These are phyloP conservation scores for Cercophora sp. DNA, from an alignment of 495 filamentous ascomycete species.

Conservation along the genomic window DNA sequence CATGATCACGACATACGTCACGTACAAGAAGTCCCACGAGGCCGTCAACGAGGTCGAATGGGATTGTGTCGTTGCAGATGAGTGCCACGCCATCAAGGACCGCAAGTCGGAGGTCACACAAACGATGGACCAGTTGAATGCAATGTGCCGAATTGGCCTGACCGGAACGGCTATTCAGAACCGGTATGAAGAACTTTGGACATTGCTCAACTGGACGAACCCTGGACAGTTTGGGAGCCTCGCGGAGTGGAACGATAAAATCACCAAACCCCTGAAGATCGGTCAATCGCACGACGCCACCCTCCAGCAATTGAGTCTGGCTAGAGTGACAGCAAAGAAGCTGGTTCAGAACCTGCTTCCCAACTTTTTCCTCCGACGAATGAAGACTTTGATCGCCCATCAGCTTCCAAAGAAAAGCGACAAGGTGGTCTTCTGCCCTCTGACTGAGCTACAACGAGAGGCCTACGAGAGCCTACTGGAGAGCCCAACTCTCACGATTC, in stretches of 20 bases:
- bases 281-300: constrained; percentile 94
- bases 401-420: constrained; percentile 97
- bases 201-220: constrained; percentile 93
- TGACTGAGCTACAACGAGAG: constrained; percentile 75
- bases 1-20: constrained; percentile 89
- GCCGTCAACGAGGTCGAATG: constrained; percentile 81
- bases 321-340: constrained; percentile 77
- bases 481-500: constrained; percentile 65
- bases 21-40: constrained; percentile 72
- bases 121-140: constrained; percentile 87
- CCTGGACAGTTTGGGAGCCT: constrained; percentile 80
- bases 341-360: constrained; percentile 86
- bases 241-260: constrained; percentile 69
- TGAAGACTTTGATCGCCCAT: constrained; percentile 89
- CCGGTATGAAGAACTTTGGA: constrained; percentile 97
- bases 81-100: constrained; percentile 92
- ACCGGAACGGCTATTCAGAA: constrained; percentile 98
- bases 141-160: constrained; percentile 87
- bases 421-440: constrained; percentile 88
- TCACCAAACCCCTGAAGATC: constrained; percentile 73
- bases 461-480: constrained; percentile 81
- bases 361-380: constrained; percentile 85
- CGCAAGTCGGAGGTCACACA: constrained; percentile 69
- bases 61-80: constrained; percentile 97
- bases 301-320: constrained; percentile 70